Evolutionary conservation across 345 rosid species (phyloP), one percentile per base, ranked within the genome.

Genomic region (Euclidium syriacum): DNA sequence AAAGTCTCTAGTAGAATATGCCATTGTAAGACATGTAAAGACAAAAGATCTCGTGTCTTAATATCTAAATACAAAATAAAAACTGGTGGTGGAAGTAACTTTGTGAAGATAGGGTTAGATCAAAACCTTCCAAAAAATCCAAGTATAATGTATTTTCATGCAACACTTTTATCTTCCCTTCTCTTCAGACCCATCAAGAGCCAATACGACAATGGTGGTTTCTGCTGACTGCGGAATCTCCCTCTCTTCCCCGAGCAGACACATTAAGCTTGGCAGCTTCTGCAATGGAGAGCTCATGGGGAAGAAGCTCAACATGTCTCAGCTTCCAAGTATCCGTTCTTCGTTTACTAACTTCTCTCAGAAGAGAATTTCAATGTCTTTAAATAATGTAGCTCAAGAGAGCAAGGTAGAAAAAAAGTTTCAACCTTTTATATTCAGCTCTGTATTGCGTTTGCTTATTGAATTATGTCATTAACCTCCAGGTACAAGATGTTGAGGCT

Each of bases 211-310:
- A 65, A 84, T 88, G 94, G 84, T 80, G 35, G 72, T 84, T 1
- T 77, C 85, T 8, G 87, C 84, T 15, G 79, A 86, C 29, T 78
- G 82, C 77, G 77, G 83, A 72, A 69, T 85, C 70, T 76, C 87
- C 24, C 68, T 88, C 70, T 78, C 84, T 6, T 77, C 79, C 0
- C 73, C 85, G 0, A 71, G 77, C 0, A 78, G 69, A 35, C 75
- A 80, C 54, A 64, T 69, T 56, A 71, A 76, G 64, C 65, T 72
- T 34, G 74, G 65, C 1, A 80, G 52, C 64, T 81, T 78, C 69
- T 66, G 80, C 30, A 81, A 79, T 62, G 92, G 87, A 38, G 90
- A 85, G 55, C 70, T 88, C 5, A 88, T 88, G 95, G 98, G 96
- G 49, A 80, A 51, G 64, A 83, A 83, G 75, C 68, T 88, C 32